Conservation (phyloP, 1,284 basidiomycete genomes). For the Phlebopus sp. region DNA sequence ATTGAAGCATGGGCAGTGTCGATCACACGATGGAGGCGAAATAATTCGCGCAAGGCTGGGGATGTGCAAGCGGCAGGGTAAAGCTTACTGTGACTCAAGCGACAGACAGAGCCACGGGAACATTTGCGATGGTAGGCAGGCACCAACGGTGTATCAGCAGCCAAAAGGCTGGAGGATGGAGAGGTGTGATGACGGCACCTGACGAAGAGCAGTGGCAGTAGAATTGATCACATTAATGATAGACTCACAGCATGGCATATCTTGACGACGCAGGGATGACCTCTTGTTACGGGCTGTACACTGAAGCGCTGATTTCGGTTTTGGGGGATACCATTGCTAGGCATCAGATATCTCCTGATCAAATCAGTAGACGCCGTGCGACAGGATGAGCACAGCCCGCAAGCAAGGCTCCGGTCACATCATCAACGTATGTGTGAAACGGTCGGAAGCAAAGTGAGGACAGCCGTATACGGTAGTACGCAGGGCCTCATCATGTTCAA, state of each 20-base stretch:
- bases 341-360: slow-evolving; percentile 26
- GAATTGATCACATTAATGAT: slow-evolving; percentile 8
- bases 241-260: slow-evolving; percentile 13
- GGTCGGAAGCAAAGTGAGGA: too few species aligned
- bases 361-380: slow-evolving; percentile 28
- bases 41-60: slow-evolving; percentile 5
- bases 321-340: slow-evolving; percentile 31
- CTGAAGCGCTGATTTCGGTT: slow-evolving; percentile 21
- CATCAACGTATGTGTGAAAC: too few species aligned
- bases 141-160: slow-evolving; percentile 1
- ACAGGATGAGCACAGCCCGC: slow-evolving; percentile 28
- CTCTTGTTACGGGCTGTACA: slow-evolving; percentile 15
- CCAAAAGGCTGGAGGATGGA: neutral
- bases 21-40: slow-evolving; percentile 21
- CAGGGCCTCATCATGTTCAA: too few species aligned
- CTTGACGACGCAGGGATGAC: slow-evolving; percentile 5
- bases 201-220: slow-evolving; percentile 7
- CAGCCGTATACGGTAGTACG: too few species aligned
- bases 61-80: slow-evolving; percentile 8
- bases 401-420: neutral
- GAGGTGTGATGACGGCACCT: slow-evolving; percentile 1
- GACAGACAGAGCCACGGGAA: slow-evolving; percentile 13
- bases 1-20: slow-evolving; percentile 44
- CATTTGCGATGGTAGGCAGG: slow-evolving; percentile 6
- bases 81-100: slow-evolving; percentile 5